A percentile compares a stretch with the other conserved stretches of the same genome.
Evolutionary conservation across 192 early-diverging fungal genomes (phyloP).

Genomic region (Backusella westeae): DNA sequence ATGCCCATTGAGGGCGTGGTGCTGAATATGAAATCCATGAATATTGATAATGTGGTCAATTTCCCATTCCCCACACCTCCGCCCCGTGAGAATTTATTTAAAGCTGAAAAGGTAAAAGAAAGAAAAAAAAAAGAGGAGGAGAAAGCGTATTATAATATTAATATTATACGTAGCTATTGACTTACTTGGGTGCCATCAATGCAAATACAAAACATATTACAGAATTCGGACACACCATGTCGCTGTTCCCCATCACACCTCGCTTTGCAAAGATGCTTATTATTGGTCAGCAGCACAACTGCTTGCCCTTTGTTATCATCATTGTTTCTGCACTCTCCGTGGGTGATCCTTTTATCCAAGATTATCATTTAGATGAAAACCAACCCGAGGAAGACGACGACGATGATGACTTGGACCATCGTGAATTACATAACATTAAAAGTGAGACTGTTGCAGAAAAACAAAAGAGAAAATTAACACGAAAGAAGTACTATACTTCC

Average conservation of each 20-base stretch:
- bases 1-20: constrained; percentile 97
- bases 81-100: constrained; percentile 60
- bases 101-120: constrained; percentile 66
- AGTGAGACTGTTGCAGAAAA: constrained; percentile 62
- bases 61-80: constrained; percentile 99
- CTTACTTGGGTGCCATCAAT: constrained; percentile 76
- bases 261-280: constrained; percentile 92
- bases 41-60: constrained; percentile 89
- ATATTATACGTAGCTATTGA: constrained; percentile 47
- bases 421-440: constrained; percentile 54
- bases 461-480: constrained; percentile 50
- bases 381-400: constrained; percentile 49
- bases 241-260: constrained; percentile 89
- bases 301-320: constrained; percentile 85
- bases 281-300: constrained; percentile 80
- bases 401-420: constrained; percentile 38
- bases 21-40: constrained; percentile 98
- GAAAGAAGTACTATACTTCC: constrained; percentile 70
- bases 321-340: constrained; percentile 91
- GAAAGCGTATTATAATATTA: background rate
- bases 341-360: constrained; percentile 89
- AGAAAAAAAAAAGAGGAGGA: background rate
- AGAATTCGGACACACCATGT: constrained; percentile 82
- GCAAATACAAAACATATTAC: constrained; percentile 67
- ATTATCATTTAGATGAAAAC: constrained; percentile 60